Conservation (phyloP, 345 rosid species). For the Citrus inodora region DNA sequence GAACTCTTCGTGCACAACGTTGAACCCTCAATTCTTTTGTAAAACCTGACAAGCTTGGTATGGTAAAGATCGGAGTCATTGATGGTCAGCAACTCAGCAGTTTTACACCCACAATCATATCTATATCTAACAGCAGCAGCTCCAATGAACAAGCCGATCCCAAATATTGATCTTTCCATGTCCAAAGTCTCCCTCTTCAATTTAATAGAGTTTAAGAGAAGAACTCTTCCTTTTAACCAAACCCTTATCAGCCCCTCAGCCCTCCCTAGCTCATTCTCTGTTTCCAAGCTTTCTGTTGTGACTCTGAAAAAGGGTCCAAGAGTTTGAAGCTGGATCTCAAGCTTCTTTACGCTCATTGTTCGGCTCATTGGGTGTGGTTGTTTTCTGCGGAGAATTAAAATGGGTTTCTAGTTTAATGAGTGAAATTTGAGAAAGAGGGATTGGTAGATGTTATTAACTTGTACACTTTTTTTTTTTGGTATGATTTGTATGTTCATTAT, state of each 20-base stretch:
- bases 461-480: too few species aligned
- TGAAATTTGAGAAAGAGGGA: constrained; percentile 1
- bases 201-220: constrained; percentile 72
- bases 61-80: constrained; percentile 85
- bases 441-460: too few species aligned
- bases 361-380: neutral
- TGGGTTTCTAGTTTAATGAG: constrained; percentile 10
- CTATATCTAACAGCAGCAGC: constrained; percentile 80
- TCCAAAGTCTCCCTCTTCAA: constrained; percentile 65
- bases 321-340: constrained; percentile 56
- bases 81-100: constrained; percentile 84
- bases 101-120: constrained; percentile 64
- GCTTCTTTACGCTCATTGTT: constrained; percentile 8
- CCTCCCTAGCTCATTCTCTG: constrained; percentile 53
- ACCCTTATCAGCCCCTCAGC: constrained; percentile 70
- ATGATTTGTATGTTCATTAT: too few species aligned
- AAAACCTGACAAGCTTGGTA: constrained; percentile 81
- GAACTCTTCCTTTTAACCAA: constrained; percentile 75
- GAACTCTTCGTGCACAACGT: constrained; percentile 75
- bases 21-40: constrained; percentile 71
- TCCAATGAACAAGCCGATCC: constrained; percentile 82
- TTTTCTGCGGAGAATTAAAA: constrained; percentile 5
- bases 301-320: constrained; percentile 74
- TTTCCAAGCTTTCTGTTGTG: constrained; percentile 59
- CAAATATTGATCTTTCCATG: constrained; percentile 77